Evolutionary conservation across 73 alveolate genomes (phyloP).

Genomic region (Diophrys appendiculata): DNA sequence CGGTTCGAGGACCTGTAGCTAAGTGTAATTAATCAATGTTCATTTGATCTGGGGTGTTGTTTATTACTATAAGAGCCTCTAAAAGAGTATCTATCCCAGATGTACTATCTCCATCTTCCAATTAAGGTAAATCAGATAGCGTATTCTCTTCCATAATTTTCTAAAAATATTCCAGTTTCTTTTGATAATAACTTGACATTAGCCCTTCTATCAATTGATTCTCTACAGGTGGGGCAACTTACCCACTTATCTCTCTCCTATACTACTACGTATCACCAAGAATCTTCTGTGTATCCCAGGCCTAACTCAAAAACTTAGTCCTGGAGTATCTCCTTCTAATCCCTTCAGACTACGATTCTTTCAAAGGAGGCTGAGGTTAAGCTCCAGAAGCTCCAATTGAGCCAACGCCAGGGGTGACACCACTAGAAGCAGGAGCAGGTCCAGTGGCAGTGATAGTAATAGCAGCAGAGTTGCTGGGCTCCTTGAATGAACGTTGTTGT

Average conservation of each 20-base stretch:
- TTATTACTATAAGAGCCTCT: neutral
- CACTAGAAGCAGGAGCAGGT: no score
- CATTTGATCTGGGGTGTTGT: neutral
- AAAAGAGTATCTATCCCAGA: slow-evolving; percentile 1
- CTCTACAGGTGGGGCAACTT: neutral
- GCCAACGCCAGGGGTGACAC: no score
- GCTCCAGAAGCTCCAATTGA: no score
- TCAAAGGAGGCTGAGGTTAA: no score
- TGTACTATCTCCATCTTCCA: slow-evolving; percentile 3
- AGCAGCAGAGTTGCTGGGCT: no score
- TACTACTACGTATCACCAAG: neutral
- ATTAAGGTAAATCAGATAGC: neutral
- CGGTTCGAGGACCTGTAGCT: slow-evolving; percentile 9
- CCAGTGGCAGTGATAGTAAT: no score
- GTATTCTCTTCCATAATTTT: neutral
- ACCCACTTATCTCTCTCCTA: neutral
- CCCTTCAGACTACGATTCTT: neutral
- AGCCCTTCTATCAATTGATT: neutral
- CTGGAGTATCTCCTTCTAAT: neutral
- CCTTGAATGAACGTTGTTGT: no score
- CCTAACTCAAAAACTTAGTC: neutral
- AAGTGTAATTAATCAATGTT: neutral
- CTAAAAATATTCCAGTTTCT: neutral
- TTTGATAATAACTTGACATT: neutral
- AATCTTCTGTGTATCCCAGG: slow-evolving; percentile 5